A percentile compares a stretch with the other conserved stretches of the same genome.
Evolutionary conservation across 352 stramenopile genomes (phyloP).

Genomic region (Elongisporangium prolatum): DNA sequence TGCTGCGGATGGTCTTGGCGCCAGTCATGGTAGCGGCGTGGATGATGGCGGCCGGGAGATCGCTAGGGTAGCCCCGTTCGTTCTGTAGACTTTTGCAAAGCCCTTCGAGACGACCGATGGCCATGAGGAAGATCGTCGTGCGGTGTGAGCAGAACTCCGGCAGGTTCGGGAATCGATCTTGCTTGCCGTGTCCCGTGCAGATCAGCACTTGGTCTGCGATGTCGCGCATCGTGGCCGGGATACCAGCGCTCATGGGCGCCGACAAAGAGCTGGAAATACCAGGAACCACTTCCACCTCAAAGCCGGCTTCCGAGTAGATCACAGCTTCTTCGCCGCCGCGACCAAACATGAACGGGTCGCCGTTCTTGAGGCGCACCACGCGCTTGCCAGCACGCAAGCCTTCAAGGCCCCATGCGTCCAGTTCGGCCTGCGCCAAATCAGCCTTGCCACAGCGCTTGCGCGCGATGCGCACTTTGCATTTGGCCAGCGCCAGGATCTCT

Average conservation of each 20-base stretch:
- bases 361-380: conserved; percentile 96
- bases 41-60: conserved; percentile 92
- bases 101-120: conserved; percentile 90
- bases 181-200: conserved; percentile 93
- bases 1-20: conserved; percentile 87
- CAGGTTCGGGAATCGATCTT: conserved; percentile 89
- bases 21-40: conserved; percentile 89
- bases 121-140: conserved; percentile 98
- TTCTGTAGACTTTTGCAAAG: conserved; percentile 79
- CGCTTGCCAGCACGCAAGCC: conserved; percentile 82
- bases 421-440: conserved; percentile 90
- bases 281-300: conserved; percentile 83
- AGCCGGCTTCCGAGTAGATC: conserved; percentile 70
- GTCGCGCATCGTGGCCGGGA: conserved; percentile 95
- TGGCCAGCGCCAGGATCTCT: conserved; percentile 89
- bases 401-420: conserved; percentile 92
- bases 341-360: conserved; percentile 97
- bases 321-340: conserved; percentile 92
- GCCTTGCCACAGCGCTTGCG: conserved; percentile 94
- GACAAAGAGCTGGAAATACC: conserved; percentile 95
- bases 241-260: conserved; percentile 90
- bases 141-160: conserved; percentile 94
- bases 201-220: conserved; percentile 91
- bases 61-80: conserved; percentile 83
- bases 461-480: conserved; percentile 88